phyloP scores from a whole-genome alignment of 192 early-diverging fungal genomes.

The Dissophora ornata region DNA sequence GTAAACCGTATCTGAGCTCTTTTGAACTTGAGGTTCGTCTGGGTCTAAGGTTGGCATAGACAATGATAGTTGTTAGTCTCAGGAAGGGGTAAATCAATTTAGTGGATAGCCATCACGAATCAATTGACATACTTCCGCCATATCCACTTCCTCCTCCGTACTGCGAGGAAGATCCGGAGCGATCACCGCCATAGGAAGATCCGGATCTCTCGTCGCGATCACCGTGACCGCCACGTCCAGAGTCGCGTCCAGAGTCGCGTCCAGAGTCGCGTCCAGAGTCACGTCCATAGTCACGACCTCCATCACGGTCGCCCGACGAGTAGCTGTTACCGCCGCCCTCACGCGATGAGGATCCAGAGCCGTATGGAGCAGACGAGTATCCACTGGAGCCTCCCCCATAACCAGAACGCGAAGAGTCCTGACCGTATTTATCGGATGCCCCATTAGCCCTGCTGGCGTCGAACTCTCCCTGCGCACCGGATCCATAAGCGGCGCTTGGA shows the following conservation, averaged over 20 bases:
- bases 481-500: constrained; percentile 11
- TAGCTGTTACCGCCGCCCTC: constrained; percentile 10
- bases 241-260: constrained; percentile 22
- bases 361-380: constrained; percentile 25
- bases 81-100: too few species aligned
- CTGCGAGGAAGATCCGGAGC: constrained; percentile 33
- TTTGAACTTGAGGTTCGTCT: constrained; percentile 54
- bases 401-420: constrained; percentile 20
- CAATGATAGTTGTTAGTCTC: background rate
- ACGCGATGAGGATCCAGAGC: constrained; percentile 8
- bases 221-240: constrained; percentile 16
- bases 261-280: constrained; percentile 21
- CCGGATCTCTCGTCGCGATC: constrained; percentile 23
- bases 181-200: constrained; percentile 33
- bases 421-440: constrained; percentile 5
- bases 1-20: constrained; percentile 75
- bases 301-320: constrained; percentile 25
- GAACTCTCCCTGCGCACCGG: constrained; percentile 9
- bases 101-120: too few species aligned
- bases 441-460: constrained; percentile 13
- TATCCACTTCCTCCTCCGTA: constrained; percentile 9
- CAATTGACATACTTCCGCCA: constrained; percentile 14
- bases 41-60: constrained; percentile 8
- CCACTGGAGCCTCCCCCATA: constrained; percentile 11
- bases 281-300: constrained; percentile 23